Evolutionary conservation across 306 rosid genomes (phyloP).

Genomic region (Vigna hirtella): DNA sequence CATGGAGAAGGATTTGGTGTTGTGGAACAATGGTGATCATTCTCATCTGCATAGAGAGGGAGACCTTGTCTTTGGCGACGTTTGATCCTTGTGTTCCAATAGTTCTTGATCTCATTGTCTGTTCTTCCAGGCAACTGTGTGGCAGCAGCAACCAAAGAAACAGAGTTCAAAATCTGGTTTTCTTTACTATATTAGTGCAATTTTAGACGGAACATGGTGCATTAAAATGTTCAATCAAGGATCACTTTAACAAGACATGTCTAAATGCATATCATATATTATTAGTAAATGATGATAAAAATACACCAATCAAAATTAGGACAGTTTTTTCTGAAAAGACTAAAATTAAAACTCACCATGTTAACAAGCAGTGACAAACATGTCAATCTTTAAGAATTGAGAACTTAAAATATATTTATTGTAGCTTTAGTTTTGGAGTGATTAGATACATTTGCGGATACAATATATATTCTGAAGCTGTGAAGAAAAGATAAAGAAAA

Average conservation of each 20-base stretch:
- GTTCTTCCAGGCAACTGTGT: slow-evolving; percentile 91
- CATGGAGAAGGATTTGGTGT: slow-evolving; percentile 42
- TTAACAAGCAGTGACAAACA: neutral
- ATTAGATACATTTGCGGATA: neutral
- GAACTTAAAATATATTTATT: neutral
- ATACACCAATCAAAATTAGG: neutral
- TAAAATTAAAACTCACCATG: neutral
- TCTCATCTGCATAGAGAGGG: slow-evolving; percentile 65
- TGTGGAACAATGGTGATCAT: slow-evolving; percentile 10
- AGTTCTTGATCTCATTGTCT: slow-evolving; percentile 92
- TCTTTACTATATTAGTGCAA: too few relatives aligned
- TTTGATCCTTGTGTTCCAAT: slow-evolving; percentile 91
- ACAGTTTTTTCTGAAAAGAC: neutral
- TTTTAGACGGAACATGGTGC: neutral
- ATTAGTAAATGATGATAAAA: neutral
- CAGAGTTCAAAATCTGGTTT: neutral
- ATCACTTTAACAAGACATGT: neutral
- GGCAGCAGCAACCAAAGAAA: neutral
- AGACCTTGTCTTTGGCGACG: slow-evolving; percentile 81
- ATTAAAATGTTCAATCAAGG: too few relatives aligned
- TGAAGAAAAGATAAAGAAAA: neutral
- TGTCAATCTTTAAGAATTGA: neutral
- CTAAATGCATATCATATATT: neutral
- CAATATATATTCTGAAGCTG: neutral
- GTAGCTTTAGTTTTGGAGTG: neutral